Evolutionary conservation across 257 asterid genomes (phyloP).

Genomic region (Solanum lycopersicoides): DNA sequence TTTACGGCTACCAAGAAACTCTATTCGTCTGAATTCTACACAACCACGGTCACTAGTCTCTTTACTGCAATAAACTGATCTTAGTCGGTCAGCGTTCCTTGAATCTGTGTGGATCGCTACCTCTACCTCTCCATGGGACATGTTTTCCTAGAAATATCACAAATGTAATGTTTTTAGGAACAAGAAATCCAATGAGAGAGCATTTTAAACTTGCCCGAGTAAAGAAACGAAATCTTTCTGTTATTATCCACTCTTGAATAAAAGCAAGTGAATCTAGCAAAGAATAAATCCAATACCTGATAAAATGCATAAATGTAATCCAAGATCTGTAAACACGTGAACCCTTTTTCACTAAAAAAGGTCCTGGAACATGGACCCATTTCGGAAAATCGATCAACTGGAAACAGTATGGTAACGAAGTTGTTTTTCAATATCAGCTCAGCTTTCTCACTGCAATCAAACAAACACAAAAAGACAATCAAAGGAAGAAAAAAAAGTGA

Average conservation of each 20-base stretch:
- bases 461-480: neutral
- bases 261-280: neutral
- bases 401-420: slow-evolving; percentile 79
- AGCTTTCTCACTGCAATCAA: slow-evolving; percentile 68
- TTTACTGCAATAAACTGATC: slow-evolving; percentile 50
- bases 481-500: neutral
- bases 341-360: slow-evolving; percentile 73
- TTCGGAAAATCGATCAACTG: slow-evolving; percentile 87
- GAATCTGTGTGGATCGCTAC: slow-evolving; percentile 85
- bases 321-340: slow-evolving; percentile 73
- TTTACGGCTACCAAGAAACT: slow-evolving; percentile 82
- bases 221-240: neutral
- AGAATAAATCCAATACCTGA: slow-evolving; percentile 45
- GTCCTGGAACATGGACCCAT: slow-evolving; percentile 82
- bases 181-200: neutral
- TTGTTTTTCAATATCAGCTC: slow-evolving; percentile 65
- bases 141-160: slow-evolving; percentile 33
- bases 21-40: slow-evolving; percentile 53
- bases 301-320: slow-evolving; percentile 68
- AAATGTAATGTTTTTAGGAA: neutral
- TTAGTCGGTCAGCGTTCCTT: slow-evolving; percentile 71
- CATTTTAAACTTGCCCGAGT: neutral
- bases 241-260: neutral
- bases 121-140: slow-evolving; percentile 75
- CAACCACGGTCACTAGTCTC: slow-evolving; percentile 24